Percentiles rank a stretch among this genome's conserved stretches.
Evolutionary conservation across 2,329 filamentous ascomycete species (phyloP).

Genomic region (Cercospora janseana): DNA sequence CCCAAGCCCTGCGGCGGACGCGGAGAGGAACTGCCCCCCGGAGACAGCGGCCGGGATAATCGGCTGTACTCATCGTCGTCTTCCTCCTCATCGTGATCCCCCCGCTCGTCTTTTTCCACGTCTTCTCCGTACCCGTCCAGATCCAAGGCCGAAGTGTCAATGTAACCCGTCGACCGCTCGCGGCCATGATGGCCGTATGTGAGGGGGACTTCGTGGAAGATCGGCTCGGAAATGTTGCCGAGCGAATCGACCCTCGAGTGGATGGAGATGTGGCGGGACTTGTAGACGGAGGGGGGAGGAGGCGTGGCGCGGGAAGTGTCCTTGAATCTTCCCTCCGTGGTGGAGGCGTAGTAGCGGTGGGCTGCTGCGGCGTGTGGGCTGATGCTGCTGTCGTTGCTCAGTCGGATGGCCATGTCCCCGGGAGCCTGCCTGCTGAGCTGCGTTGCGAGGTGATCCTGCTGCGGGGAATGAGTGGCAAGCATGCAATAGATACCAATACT

Average conservation of each 20-base stretch:
- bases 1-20: constrained; percentile 13
- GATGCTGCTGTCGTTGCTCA: too few species aligned
- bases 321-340: not conserved
- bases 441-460: too few species aligned
- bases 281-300: constrained; percentile 29
- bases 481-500: too few species aligned
- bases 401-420: too few species aligned
- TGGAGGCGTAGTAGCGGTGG: too few species aligned
- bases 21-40: not conserved
- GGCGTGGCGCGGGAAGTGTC: not conserved
- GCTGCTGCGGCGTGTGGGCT: too few species aligned
- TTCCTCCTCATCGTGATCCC: not conserved
- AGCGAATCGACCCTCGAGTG: constrained; percentile 34
- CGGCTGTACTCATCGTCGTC: not conserved
- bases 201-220: constrained; percentile 31
- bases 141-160: constrained; percentile 7
- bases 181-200: constrained; percentile 27
- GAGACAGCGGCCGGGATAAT: not conserved
- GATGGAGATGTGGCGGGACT: constrained; percentile 36
- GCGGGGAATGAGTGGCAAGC: too few species aligned
- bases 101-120: not conserved
- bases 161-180: constrained; percentile 27
- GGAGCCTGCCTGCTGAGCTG: too few species aligned
- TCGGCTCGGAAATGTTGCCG: constrained; percentile 19
- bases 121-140: not conserved